phyloP scores from a whole-genome alignment of 768 basidiomycete genomes.

The Hericium coralloides region DNA sequence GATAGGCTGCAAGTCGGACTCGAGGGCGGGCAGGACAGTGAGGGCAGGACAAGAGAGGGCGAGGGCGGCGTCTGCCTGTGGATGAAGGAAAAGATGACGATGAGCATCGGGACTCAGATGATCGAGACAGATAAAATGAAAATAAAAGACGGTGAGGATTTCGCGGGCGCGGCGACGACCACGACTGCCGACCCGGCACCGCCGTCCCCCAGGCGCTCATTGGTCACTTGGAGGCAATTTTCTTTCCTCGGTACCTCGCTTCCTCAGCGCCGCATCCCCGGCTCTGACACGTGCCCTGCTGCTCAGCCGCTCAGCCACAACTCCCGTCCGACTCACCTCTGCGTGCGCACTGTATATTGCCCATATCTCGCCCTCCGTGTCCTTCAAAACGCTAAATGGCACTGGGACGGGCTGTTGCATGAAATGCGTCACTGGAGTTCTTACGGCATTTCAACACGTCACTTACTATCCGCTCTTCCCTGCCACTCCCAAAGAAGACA shows the following conservation, averaged over 20 bases:
- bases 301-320: conserved; percentile 7
- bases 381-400: conserved; percentile 16
- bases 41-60: conserved; percentile 37
- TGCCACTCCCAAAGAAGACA: conserved; percentile 21
- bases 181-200: not conserved
- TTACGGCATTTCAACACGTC: too few relatives aligned
- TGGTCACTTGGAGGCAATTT: not conserved
- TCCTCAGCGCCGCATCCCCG: not conserved
- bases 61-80: conserved; percentile 49
- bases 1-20: conserved; percentile 54
- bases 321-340: conserved; percentile 37
- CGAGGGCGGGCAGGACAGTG: conserved; percentile 46
- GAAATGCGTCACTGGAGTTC: too few relatives aligned
- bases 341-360: conserved; percentile 51
- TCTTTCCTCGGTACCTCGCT: not conserved
- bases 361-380: conserved; percentile 35
- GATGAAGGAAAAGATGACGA: conserved; percentile 12
- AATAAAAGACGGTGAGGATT: not conserved
- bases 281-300: conserved; percentile 2
- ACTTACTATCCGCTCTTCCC: too few relatives aligned
- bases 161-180: not conserved
- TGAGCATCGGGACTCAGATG: not conserved
- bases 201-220: not conserved
- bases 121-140: conserved; percentile 10
- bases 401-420: conserved; percentile 1